Percentiles rank a stretch among this genome's conserved stretches.
Evolutionary conservation across 2,329 filamentous ascomycete species (phyloP).

Genomic region (Ophiostoma sp.): DNA sequence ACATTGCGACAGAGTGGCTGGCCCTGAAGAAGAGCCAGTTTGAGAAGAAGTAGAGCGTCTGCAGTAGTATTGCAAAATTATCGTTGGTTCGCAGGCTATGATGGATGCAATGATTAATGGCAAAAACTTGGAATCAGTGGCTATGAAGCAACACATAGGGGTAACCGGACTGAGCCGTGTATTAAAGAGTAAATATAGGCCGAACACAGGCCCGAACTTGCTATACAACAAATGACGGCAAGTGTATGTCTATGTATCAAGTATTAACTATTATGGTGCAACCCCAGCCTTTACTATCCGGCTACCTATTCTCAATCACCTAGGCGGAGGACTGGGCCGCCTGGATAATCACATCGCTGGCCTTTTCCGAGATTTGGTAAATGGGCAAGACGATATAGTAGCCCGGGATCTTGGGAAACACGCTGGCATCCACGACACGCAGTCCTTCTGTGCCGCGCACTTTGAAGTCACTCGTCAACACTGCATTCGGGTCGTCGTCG

Average conservation of each 20-base stretch:
- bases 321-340: neutral
- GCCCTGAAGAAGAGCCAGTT: neutral
- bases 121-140: too few relatives aligned
- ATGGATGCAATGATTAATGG: too few relatives aligned
- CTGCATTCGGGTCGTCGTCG: neutral
- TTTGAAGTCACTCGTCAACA: neutral
- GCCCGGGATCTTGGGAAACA: neutral
- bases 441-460: neutral
- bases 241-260: too few relatives aligned
- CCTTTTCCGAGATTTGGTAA: neutral
- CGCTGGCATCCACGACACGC: neutral
- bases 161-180: too few relatives aligned
- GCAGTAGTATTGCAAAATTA: neutral
- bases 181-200: too few relatives aligned
- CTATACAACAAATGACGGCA: too few relatives aligned
- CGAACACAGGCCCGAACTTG: too few relatives aligned
- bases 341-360: neutral
- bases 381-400: neutral
- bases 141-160: too few relatives aligned
- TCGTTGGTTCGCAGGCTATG: too few relatives aligned
- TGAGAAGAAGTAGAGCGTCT: neutral
- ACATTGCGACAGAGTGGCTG: neutral
- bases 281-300: too few relatives aligned
- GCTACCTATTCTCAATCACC: neutral
- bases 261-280: too few relatives aligned